phyloP scores from a whole-genome alignment of 2,329 filamentous ascomycete species.

The Phoma herbarum region DNA sequence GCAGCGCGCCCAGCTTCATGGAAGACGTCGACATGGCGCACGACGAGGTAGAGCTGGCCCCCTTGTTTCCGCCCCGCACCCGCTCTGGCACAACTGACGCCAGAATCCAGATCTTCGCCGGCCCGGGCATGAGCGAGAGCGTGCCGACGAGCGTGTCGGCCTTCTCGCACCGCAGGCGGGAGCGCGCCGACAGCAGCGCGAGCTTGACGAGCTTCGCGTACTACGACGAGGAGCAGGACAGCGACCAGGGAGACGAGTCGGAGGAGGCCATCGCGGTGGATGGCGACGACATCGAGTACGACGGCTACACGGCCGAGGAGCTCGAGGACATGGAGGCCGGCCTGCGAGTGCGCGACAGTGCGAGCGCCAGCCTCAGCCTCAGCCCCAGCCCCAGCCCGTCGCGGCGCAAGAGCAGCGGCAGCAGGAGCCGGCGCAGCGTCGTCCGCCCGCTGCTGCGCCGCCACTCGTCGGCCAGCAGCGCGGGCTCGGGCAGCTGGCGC shows the following conservation, averaged over 20 bases:
- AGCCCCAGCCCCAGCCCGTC: conserved; percentile 26
- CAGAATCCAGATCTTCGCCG: conserved; percentile 75
- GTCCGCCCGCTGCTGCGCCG: conserved; percentile 73
- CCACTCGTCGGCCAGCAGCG: conserved; percentile 74
- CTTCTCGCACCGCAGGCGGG: conserved; percentile 79
- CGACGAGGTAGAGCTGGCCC: conserved; percentile 73
- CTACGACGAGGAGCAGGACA: conserved; percentile 76
- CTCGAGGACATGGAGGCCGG: conserved; percentile 54
- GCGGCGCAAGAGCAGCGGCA: conserved; percentile 71
- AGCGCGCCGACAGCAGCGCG: conserved; percentile 81
- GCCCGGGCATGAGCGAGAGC: conserved; percentile 86
- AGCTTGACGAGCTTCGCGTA: conserved; percentile 77
- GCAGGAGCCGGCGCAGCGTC: conserved; percentile 64
- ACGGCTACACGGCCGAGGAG: conserved; percentile 51
- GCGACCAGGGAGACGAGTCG: conserved; percentile 33
- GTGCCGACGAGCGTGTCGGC: conserved; percentile 94
- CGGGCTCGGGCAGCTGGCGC: conserved; percentile 65
- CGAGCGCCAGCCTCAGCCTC: conserved; percentile 13
- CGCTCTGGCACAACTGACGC: conserved; percentile 46
- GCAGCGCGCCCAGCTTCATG: conserved; percentile 72
- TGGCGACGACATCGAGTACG: conserved; percentile 45
- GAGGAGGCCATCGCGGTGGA: conserved; percentile 44
- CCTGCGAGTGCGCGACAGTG: conserved; percentile 7
- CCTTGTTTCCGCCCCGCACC: conserved; percentile 27
- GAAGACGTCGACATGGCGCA: conserved; percentile 99